phyloP scores from a whole-genome alignment of 176 grass and related monocot species.

The sorghum (Sorghum bicolor) region DNA sequence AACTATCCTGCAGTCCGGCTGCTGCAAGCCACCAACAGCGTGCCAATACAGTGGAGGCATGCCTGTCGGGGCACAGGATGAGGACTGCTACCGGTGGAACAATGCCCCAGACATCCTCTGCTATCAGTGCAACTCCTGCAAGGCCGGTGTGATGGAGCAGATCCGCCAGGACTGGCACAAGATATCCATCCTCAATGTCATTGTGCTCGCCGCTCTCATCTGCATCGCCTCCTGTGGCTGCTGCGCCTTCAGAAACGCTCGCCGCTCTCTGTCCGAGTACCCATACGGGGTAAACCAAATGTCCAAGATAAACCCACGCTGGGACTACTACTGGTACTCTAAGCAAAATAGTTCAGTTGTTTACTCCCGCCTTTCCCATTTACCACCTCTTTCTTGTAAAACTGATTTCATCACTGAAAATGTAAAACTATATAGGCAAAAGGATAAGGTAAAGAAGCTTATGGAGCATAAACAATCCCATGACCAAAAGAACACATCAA shows the following conservation, averaged over 20 bases:
- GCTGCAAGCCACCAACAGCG: conserved; percentile 94
- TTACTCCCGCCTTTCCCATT: background rate
- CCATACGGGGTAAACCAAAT: conserved; percentile 86
- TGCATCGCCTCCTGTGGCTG: conserved; percentile 67
- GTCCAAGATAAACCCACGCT: conserved; percentile 77
- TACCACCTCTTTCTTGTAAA: background rate
- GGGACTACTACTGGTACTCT: conserved; percentile 95
- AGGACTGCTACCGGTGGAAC: conserved; percentile 92
- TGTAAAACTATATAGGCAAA: background rate
- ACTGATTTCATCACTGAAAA: background rate
- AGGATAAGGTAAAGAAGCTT: background rate
- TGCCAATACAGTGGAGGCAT: conserved; percentile 71
- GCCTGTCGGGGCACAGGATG: conserved; percentile 60
- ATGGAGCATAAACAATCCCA: background rate
- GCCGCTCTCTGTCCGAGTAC: conserved; percentile 52
- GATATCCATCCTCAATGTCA: conserved; percentile 66
- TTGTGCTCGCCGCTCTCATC: conserved; percentile 66
- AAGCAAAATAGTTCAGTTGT: background rate
- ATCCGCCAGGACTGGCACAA: conserved; percentile 88
- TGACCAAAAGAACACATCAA: background rate
- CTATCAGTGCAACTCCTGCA: conserved; percentile 89
- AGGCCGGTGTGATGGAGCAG: conserved; percentile 91
- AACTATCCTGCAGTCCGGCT: conserved; percentile 66
- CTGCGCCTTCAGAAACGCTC: conserved; percentile 86
- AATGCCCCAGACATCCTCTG: conserved; percentile 75